Conservation (phyloP, 2,329 filamentous ascomycete species). For the Fusarium sp. region DNA sequence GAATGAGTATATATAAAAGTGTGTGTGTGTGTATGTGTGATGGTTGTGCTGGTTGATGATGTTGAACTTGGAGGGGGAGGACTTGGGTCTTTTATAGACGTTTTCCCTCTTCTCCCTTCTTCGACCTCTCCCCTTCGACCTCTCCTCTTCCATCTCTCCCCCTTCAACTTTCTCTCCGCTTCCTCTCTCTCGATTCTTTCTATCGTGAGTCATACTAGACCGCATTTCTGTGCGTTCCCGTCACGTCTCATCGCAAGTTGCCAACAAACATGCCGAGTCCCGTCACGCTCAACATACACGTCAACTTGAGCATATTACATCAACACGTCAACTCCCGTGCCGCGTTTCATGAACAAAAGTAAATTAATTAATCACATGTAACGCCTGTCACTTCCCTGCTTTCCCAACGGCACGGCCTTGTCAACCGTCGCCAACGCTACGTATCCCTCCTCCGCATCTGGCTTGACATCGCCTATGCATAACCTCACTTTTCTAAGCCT, state of each 20-base stretch:
- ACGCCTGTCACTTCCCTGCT: background rate
- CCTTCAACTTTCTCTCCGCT: background rate
- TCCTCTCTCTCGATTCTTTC: background rate
- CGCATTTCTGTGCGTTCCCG: background rate
- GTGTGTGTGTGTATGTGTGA: background rate
- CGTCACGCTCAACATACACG: background rate
- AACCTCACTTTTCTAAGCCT: background rate
- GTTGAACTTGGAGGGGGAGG: background rate
- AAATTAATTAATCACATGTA: background rate
- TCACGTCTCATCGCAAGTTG: background rate
- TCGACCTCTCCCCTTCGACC: background rate
- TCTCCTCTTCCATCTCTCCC: background rate
- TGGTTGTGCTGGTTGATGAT: background rate
- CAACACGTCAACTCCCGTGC: background rate
- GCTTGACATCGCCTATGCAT: slow-evolving; percentile 6
- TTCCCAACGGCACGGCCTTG: background rate
- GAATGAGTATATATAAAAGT: background rate
- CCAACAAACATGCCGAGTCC: background rate
- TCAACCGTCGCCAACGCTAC: slow-evolving; percentile 10
- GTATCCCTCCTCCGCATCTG: background rate
- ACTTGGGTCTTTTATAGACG: background rate
- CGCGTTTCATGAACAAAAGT: background rate
- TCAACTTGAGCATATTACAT: background rate
- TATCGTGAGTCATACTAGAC: background rate
- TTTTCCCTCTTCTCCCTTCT: background rate